Percentiles rank a stretch among this genome's conserved stretches.
Conservation (phyloP, 2,329 filamentous ascomycete species). For the Drechmeria coniospora region DNA sequence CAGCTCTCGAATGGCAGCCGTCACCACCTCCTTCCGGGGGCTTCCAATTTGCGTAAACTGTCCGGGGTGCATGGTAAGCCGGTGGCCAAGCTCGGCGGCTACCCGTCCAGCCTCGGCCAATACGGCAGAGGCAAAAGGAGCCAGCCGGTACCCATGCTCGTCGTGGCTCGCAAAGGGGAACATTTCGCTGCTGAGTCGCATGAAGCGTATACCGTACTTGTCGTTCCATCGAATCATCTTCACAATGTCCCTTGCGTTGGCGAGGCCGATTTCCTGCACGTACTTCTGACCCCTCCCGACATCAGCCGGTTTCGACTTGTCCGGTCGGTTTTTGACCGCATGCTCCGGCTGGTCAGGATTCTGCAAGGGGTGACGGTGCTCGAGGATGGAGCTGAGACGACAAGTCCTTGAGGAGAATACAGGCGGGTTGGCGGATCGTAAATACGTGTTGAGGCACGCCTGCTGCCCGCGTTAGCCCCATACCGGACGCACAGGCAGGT, state of each 20-base stretch:
- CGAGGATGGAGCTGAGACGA: slow-evolving; percentile 76
- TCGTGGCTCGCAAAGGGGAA: slow-evolving; percentile 89
- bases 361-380: slow-evolving; percentile 68
- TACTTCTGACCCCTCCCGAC: slow-evolving; percentile 52
- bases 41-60: slow-evolving; percentile 88
- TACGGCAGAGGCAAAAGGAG: slow-evolving; percentile 65
- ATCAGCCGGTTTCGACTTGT: slow-evolving; percentile 54
- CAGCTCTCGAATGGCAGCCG: slow-evolving; percentile 63
- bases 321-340: slow-evolving; percentile 70
- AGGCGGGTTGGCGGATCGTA: slow-evolving; percentile 65
- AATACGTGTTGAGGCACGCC: slow-evolving; percentile 87
- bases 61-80: slow-evolving; percentile 80
- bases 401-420: slow-evolving; percentile 88
- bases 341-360: slow-evolving; percentile 67
- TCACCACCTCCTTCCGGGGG: slow-evolving; percentile 61
- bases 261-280: slow-evolving; percentile 61
- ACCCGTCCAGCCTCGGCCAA: slow-evolving; percentile 64
- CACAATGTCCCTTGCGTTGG: slow-evolving; percentile 67
- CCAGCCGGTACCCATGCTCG: slow-evolving; percentile 73
- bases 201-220: slow-evolving; percentile 78
- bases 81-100: slow-evolving; percentile 63
- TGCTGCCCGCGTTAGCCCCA: no score
- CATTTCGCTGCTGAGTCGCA: slow-evolving; percentile 89
- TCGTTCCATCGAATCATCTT: slow-evolving; percentile 91
- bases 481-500: no score